phyloP scores from a whole-genome alignment of 2,329 filamentous ascomycete genomes.

The Xylaria sp. region DNA sequence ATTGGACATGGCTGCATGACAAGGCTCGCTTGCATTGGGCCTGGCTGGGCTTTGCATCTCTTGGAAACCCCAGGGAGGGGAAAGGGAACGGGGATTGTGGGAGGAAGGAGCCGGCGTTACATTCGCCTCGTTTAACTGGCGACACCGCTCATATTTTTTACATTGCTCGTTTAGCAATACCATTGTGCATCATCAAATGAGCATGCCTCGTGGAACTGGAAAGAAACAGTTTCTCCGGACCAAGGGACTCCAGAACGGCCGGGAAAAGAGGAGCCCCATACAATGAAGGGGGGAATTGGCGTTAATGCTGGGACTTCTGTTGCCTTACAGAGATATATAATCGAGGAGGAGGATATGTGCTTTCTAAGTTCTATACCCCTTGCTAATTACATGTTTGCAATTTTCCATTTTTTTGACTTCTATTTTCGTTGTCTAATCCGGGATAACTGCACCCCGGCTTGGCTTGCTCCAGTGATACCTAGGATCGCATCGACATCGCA shows the following conservation, averaged over 20 bases:
- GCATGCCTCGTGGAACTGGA: conserved; percentile 11
- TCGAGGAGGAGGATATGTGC: conserved; percentile 32
- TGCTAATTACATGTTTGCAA: conserved; percentile 36
- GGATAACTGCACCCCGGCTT: neutral
- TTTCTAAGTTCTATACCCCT: conserved; percentile 39
- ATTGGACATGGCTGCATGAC: conserved; percentile 40
- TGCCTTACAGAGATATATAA: conserved; percentile 2
- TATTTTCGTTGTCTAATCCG: too few relatives aligned
- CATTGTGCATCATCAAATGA: conserved; percentile 5
- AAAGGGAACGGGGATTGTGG: neutral
- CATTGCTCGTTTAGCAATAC: neutral
- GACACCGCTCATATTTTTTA: conserved; percentile 20
- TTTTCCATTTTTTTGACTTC: neutral
- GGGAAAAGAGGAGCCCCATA: neutral
- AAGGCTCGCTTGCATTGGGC: conserved; percentile 31
- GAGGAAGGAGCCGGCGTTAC: conserved; percentile 31
- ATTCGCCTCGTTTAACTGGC: conserved; percentile 33
- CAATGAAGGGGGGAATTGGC: conserved; percentile 15
- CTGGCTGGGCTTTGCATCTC: conserved; percentile 32
- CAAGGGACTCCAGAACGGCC: conserved; percentile 23
- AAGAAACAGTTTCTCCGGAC: conserved; percentile 13
- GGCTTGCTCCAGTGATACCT: conserved; percentile 1
- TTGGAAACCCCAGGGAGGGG: conserved; percentile 17
- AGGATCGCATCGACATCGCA: neutral
- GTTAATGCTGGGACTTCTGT: conserved; percentile 13